These are phyloP conservation scores for Penicillium sp. DNA, from an alignment of 2,329 filamentous ascomycete species.

Conservation along the genomic window DNA sequence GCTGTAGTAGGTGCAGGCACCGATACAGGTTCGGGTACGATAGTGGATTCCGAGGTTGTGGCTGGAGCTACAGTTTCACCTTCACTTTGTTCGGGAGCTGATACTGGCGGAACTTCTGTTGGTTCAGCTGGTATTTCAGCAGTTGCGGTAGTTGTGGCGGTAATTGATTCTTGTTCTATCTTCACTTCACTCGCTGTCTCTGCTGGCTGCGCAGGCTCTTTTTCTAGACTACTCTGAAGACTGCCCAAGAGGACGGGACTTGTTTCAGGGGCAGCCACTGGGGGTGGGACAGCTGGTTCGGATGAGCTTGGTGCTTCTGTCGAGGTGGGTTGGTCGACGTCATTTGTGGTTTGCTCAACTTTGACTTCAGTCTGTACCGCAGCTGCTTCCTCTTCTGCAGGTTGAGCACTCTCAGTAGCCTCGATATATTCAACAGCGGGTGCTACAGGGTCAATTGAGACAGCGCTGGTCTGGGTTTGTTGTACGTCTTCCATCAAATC, in stretches of 20 bases:
- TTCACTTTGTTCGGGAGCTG: neutral
- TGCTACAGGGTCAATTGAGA: neutral
- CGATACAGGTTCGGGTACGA: neutral
- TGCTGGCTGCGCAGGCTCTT: neutral
- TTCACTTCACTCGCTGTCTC: neutral
- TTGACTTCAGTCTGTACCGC: neutral
- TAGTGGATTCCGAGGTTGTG: neutral
- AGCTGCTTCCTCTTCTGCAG: neutral
- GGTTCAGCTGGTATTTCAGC: neutral
- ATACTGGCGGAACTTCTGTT: neutral
- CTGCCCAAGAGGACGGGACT: slow-evolving; percentile 47
- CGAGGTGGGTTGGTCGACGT: neutral
- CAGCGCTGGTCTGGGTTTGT: neutral
- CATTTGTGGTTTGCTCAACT: neutral
- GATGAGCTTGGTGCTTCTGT: neutral
- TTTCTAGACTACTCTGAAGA: slow-evolving; percentile 41
- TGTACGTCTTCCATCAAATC: slow-evolving; percentile 3
- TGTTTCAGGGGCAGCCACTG: slow-evolving; percentile 20
- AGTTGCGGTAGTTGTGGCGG: neutral
- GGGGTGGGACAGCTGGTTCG: slow-evolving; percentile 13
- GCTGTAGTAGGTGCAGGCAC: neutral
- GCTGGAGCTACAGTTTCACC: neutral
- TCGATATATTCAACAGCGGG: neutral
- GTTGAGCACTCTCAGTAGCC: neutral
- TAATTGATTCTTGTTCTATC: neutral